A percentile compares a stretch with the other conserved stretches of the same genome.
These are phyloP conservation scores for Trichoderma simmonsii DNA, from an alignment of 2,329 filamentous ascomycete species.

Conservation along the genomic window DNA sequence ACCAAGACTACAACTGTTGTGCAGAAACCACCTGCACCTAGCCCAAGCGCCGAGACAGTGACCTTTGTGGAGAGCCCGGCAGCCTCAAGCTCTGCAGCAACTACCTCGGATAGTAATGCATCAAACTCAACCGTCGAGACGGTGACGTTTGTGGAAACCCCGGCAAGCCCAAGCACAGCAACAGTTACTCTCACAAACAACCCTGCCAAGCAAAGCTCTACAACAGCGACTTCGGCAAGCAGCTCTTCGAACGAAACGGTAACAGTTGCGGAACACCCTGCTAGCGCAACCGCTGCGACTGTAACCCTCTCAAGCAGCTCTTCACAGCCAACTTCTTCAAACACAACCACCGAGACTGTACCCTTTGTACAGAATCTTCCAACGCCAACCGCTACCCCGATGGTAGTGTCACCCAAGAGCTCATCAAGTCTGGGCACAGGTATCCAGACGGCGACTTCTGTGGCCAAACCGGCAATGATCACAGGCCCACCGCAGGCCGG, in stretches of 20 bases:
- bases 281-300: not conserved
- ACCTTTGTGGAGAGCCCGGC: not conserved
- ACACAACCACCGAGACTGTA: not conserved
- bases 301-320: not conserved
- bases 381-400: not conserved
- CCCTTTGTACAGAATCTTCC: not conserved
- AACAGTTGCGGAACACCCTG: not conserved
- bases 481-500: slow-evolving; percentile 24
- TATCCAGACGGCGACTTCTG: not conserved
- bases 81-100: not conserved
- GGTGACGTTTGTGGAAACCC: not conserved
- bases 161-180: not conserved
- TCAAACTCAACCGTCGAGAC: not conserved
- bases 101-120: not conserved
- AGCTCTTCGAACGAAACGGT: not conserved
- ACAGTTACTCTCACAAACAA: not conserved
- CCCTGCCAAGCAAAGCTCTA: not conserved
- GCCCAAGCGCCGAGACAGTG: not conserved
- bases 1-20: not conserved
- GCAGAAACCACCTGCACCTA: not conserved
- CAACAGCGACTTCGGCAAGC: not conserved
- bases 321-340: not conserved
- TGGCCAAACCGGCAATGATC: slow-evolving; percentile 11
- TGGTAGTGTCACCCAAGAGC: not conserved
- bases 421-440: not conserved